A percentile compares a stretch with the other conserved stretches of the same genome.
phyloP scores from a whole-genome alignment of 495 filamentous ascomycete genomes.

The Clohesyomyces aquaticus region DNA sequence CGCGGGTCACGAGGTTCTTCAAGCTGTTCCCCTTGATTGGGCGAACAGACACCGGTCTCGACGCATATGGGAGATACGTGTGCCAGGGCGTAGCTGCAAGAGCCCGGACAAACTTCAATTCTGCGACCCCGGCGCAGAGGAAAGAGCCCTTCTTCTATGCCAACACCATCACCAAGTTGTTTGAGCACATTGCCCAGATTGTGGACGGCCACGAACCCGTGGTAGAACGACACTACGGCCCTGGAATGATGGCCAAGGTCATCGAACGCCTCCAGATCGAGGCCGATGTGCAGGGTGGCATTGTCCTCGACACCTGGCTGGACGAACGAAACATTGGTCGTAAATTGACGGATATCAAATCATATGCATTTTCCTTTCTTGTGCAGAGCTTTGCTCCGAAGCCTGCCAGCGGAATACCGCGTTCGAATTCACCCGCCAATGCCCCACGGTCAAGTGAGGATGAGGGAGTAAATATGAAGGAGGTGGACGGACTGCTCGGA shows the following conservation, averaged over 20 bases:
- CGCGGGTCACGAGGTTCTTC: slow-evolving; percentile 92
- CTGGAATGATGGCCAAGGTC: slow-evolving; percentile 91
- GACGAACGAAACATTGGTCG: slow-evolving; percentile 85
- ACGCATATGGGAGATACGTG: slow-evolving; percentile 94
- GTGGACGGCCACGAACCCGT: slow-evolving; percentile 86
- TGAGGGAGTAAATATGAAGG: slow-evolving; percentile 93
- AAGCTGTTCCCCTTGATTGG: slow-evolving; percentile 97
- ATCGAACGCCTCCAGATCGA: slow-evolving; percentile 92
- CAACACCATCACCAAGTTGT: slow-evolving; percentile 84
- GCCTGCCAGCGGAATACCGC: slow-evolving; percentile 45
- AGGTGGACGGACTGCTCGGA: slow-evolving; percentile 81
- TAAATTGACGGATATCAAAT: slow-evolving; percentile 89
- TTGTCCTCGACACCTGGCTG: slow-evolving; percentile 91
- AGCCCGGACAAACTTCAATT: slow-evolving; percentile 77
- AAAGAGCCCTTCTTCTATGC: slow-evolving; percentile 87
- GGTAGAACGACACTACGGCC: slow-evolving; percentile 91
- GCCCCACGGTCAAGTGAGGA: slow-evolving; percentile 67
- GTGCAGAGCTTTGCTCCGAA: slow-evolving; percentile 84
- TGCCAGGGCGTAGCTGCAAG: slow-evolving; percentile 87
- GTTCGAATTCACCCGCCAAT: slow-evolving; percentile 67
- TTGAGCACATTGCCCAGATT: slow-evolving; percentile 97
- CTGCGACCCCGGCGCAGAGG: slow-evolving; percentile 57
- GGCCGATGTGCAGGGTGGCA: slow-evolving; percentile 96
- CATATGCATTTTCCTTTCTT: slow-evolving; percentile 94
- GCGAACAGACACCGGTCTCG: slow-evolving; percentile 82